Evolutionary conservation across 345 rosid genomes (phyloP).

Genomic region (Eucalyptus decipiens): DNA sequence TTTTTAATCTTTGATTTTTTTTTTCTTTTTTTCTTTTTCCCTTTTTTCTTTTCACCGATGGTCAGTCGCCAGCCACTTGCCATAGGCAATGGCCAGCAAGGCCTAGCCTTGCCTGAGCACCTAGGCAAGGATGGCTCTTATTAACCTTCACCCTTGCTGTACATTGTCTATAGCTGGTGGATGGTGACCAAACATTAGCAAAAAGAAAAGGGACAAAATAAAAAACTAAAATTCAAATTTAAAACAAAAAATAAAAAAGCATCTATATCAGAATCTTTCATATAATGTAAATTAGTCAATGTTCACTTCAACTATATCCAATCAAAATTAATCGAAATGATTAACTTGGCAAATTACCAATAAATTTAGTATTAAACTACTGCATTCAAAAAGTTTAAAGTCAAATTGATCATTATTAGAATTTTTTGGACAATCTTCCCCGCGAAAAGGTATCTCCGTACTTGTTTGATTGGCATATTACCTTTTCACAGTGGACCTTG

Average conservation of each 20-base stretch:
- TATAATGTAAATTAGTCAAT: fast-evolving
- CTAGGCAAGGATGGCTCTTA: not conserved
- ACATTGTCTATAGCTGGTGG: not conserved
- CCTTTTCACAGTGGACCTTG: not conserved
- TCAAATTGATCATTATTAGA: not conserved
- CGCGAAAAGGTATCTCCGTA: fast-evolving
- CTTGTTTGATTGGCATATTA: not conserved
- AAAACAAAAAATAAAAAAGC: no score
- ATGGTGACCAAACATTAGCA: not conserved
- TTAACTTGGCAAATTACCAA: not conserved
- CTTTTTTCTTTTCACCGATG: no score
- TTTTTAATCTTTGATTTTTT: no score
- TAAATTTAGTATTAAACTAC: not conserved
- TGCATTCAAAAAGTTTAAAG: no score
- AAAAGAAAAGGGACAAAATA: not conserved
- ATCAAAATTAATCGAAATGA: not conserved
- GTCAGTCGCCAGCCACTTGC: fast-evolving
- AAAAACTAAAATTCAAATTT: no score
- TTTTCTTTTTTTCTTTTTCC: not conserved
- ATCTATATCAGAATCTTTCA: fast-evolving
- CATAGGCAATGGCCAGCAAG: not conserved
- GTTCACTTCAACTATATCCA: not conserved
- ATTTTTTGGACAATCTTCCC: fast-evolving
- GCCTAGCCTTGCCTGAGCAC: not conserved
- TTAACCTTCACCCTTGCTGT: not conserved